Base-by-base conservation (phyloP, 106 monocot species). In the Amphibolis antarctica region DNA sequence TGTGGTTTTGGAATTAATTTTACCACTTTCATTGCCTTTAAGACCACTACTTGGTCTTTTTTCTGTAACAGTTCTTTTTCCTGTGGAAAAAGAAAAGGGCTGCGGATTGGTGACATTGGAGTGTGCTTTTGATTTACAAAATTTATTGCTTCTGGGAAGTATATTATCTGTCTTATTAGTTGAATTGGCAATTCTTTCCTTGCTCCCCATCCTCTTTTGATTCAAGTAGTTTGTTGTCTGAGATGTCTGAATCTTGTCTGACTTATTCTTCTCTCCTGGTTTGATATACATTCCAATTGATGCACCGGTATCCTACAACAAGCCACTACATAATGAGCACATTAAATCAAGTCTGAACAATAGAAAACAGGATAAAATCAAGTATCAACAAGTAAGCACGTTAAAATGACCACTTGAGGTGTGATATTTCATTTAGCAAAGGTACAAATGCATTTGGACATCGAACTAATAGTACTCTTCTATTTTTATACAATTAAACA, bases 61-160 rank as follows among this genome's bases (percentile, higher is more conserved):
- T 57, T 68, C 76, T 27, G 74, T 71, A 43, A 70, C 54, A 74
- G n/a, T 13, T n/a, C 20, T 9, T 43, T 60, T 60, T 60, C 20
- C 42, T 11, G 10, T 23, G 22, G 31, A 12, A 60, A 79, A 69
- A 68, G 82, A 71, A 66, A 79, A 78, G 7, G 79, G 79, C 4
- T 59, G 62, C 1, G 82, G 70, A 64, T 63, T 68, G 0, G 79
- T 76, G 66, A 79, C 28, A 64, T 51, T 81, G 18, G 71, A 44
- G n/a, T 20, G 72, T 11, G 63, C 56, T 56, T 43, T 67, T 24
- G 67, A n/a, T 63, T 36, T 54, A 45, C 63, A 51, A 15, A 73
- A 68, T 67, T 65, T 81, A 11, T 68, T 43, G 46, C 63, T 67
- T 68, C 65, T 81, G 71, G 61, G 22, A 3, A 75, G 24, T 66